A percentile compares a stretch with the other conserved stretches of the same genome.
Conservation (phyloP, 768 basidiomycete species). For the Asterophora lycoperdoides region DNA sequence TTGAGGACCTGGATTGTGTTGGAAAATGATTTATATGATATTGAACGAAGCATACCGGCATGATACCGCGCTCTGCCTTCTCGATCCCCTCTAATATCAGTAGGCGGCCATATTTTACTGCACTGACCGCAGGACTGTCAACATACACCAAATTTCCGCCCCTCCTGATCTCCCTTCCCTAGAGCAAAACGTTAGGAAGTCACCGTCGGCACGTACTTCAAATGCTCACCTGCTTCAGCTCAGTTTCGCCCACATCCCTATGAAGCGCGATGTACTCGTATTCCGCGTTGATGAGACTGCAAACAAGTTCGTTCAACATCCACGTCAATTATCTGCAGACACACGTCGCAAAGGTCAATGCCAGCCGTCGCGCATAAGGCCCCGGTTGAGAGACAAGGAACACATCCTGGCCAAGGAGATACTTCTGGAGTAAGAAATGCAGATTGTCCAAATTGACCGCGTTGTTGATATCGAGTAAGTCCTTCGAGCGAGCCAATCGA, state of each 20-base stretch:
- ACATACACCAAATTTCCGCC: slow-evolving; percentile 65
- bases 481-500: slow-evolving; percentile 40
- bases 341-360: slow-evolving; percentile 60
- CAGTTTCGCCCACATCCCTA: slow-evolving; percentile 68
- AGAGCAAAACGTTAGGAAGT: neutral
- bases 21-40: neutral
- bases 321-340: neutral
- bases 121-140: slow-evolving; percentile 62
- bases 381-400: slow-evolving; percentile 66
- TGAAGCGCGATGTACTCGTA: slow-evolving; percentile 68
- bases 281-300: slow-evolving; percentile 58
- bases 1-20: slow-evolving; percentile 43
- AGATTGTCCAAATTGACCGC: slow-evolving; percentile 53
- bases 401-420: slow-evolving; percentile 61
- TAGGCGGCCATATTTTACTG: slow-evolving; percentile 60
- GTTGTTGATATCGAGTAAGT: slow-evolving; percentile 49
- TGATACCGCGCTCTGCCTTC: slow-evolving; percentile 68
- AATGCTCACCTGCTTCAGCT: slow-evolving; percentile 53
- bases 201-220: neutral
- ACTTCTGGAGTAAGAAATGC: slow-evolving; percentile 66
- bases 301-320: neutral
- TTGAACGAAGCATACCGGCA: slow-evolving; percentile 46
- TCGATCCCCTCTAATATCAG: slow-evolving; percentile 69
- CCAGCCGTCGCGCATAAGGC: slow-evolving; percentile 59
- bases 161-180: slow-evolving; percentile 57